phyloP scores from a whole-genome alignment of 306 rosid genomes.

The Lagenaria siceraria region DNA sequence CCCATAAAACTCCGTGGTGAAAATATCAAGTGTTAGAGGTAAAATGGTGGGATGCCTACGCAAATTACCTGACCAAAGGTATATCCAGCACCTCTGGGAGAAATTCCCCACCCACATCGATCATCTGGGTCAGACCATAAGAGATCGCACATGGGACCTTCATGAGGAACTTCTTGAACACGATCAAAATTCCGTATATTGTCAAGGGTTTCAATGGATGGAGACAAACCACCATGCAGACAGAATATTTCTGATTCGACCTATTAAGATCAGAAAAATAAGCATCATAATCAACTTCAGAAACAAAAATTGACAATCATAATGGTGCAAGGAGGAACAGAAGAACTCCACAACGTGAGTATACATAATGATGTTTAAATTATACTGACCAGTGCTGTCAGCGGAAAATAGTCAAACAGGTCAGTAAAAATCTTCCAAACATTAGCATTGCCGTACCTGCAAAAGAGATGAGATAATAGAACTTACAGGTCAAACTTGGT shows the following conservation, averaged over 20 bases:
- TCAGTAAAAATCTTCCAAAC: conserved; percentile 95
- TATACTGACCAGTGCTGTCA: conserved; percentile 88
- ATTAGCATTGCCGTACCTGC: conserved; percentile 95
- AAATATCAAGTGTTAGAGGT: background rate
- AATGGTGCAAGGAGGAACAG: background rate
- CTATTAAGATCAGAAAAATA: conserved; percentile 18
- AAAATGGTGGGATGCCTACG: background rate
- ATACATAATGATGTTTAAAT: background rate
- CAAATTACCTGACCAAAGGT: conserved; percentile 78
- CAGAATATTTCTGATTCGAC: conserved; percentile 96
- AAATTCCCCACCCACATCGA: conserved; percentile 97
- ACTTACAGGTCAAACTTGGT: background rate
- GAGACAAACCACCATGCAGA: conserved; percentile 89
- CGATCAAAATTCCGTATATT: conserved; percentile 84
- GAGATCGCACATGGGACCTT: conserved; percentile 97
- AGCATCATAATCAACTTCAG: background rate
- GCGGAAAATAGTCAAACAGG: conserved; percentile 90
- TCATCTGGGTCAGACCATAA: conserved; percentile 97
- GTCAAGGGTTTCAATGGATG: conserved; percentile 90
- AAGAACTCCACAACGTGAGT: background rate
- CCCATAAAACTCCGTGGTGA: background rate
- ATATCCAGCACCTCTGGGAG: conserved; percentile 94
- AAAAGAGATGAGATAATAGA: conserved; percentile 11
- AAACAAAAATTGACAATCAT: background rate
- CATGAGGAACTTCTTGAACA: conserved; percentile 99